A percentile compares a stretch with the other conserved stretches of the same genome.
Evolutionary conservation across 768 basidiomycete genomes (phyloP).

Genomic region (Artomyces pyxidatus): DNA sequence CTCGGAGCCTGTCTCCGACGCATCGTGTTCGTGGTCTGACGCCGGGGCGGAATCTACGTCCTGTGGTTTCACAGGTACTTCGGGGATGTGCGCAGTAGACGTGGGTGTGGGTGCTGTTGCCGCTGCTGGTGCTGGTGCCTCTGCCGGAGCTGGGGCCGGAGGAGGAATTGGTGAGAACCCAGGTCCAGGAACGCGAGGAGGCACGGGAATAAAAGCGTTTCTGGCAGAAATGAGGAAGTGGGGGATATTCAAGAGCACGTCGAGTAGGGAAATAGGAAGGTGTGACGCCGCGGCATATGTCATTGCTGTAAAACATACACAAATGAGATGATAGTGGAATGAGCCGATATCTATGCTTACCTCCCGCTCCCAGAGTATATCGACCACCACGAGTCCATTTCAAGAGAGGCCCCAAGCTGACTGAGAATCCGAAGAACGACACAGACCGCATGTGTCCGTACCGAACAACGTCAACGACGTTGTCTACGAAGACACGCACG

Average conservation of each 20-base stretch:
- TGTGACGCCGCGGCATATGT: slow-evolving; percentile 66
- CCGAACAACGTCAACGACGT: slow-evolving; percentile 51
- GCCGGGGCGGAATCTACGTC: slow-evolving; percentile 11
- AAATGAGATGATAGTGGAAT: background rate
- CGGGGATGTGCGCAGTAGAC: slow-evolving; percentile 4
- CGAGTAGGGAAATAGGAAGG: slow-evolving; percentile 58
- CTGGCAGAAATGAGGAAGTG: slow-evolving; percentile 54
- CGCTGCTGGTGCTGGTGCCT: slow-evolving; percentile 13
- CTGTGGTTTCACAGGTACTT: too few relatives aligned
- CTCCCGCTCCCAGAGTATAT: slow-evolving; percentile 72
- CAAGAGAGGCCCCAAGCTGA: slow-evolving; percentile 39
- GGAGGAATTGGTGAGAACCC: slow-evolving; percentile 18
- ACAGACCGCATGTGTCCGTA: slow-evolving; percentile 39
- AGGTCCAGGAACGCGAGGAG: slow-evolving; percentile 31
- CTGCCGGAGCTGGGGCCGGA: slow-evolving; percentile 15
- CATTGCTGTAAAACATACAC: slow-evolving; percentile 35
- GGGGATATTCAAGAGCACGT: slow-evolving; percentile 58
- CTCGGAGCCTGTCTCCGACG: slow-evolving; percentile 49
- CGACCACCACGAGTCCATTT: slow-evolving; percentile 61
- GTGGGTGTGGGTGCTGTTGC: background rate
- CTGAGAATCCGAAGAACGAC: slow-evolving; percentile 35
- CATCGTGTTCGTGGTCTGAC: slow-evolving; percentile 19
- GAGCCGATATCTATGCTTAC: slow-evolving; percentile 31
- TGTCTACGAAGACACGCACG: slow-evolving; percentile 49
- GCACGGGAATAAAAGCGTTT: slow-evolving; percentile 47